Evolutionary conservation across 176 grass and related monocot species (phyloP).

Genomic region (Microstegium vimineum): DNA sequence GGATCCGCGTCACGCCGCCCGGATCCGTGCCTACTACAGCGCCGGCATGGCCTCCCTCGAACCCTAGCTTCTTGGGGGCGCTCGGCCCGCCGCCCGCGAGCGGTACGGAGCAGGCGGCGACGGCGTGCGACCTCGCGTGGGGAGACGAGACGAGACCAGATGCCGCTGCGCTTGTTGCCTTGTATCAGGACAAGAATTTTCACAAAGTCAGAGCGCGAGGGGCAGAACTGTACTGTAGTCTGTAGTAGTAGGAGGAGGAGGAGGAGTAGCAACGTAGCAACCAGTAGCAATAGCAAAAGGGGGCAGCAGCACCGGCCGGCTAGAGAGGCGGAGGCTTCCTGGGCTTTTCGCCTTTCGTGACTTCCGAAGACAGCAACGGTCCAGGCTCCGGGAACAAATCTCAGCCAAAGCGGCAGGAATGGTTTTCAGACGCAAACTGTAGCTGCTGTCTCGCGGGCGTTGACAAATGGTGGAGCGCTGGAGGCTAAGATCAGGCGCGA

Average conservation of each 20-base stretch:
- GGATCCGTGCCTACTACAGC: constrained; percentile 36
- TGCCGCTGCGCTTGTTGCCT: constrained; percentile 21
- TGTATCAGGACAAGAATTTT: constrained; percentile 4
- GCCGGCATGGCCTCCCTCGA: constrained; percentile 21
- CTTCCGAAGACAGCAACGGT: not conserved
- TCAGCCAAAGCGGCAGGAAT: not conserved
- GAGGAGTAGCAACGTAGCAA: too few relatives aligned
- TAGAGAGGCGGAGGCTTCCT: not conserved
- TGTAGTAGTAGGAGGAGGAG: not conserved
- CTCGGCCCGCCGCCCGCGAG: not conserved
- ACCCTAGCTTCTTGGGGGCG: constrained; percentile 18
- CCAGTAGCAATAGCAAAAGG: not conserved
- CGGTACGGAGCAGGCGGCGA: not conserved
- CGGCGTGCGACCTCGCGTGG: constrained; percentile 20
- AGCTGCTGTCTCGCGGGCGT: not conserved
- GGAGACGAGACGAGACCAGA: constrained; percentile 24
- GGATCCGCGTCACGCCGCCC: constrained; percentile 43
- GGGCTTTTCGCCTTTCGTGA: constrained; percentile 17
- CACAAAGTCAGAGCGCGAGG: constrained; percentile 9
- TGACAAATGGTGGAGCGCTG: not conserved
- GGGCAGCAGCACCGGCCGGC: too few relatives aligned
- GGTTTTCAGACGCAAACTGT: not conserved
- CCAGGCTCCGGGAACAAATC: not conserved
- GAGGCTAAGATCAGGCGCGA: too few relatives aligned
- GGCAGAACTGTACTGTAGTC: too few relatives aligned